Conservation (phyloP, 345 rosid genomes). For the Citrus mangshanensis region DNA sequence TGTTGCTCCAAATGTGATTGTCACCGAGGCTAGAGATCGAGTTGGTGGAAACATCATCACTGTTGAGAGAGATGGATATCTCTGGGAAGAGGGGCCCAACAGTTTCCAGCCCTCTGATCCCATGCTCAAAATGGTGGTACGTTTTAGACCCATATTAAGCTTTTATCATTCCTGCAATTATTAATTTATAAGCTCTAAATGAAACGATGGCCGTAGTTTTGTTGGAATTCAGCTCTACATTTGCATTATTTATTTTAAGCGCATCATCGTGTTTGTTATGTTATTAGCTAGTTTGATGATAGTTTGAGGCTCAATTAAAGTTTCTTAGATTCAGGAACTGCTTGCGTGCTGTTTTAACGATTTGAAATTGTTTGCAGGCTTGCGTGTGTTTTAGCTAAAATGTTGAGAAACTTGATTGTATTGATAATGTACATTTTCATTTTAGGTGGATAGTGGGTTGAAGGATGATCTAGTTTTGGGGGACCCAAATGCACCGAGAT, state of each 20-base stretch:
- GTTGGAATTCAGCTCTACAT: neutral
- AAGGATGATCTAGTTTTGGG: constrained; percentile 90
- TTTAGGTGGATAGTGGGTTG: constrained; percentile 82
- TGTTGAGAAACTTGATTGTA: neutral
- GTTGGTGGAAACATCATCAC: constrained; percentile 88
- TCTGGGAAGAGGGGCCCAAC: constrained; percentile 97
- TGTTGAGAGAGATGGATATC: constrained; percentile 76
- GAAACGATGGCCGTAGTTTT: neutral
- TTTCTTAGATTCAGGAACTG: constrained; percentile 13
- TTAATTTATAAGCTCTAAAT: neutral
- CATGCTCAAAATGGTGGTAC: constrained; percentile 85
- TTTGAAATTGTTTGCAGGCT: neutral
- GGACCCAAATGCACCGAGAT: constrained; percentile 87
- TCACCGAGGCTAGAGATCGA: constrained; percentile 81
- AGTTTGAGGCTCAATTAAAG: constrained; percentile 9
- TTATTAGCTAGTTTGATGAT: constrained; percentile 6
- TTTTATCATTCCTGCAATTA: neutral
- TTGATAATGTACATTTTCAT: neutral
- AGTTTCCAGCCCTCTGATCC: constrained; percentile 97
- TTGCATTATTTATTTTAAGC: neutral
- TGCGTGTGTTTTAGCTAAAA: neutral
- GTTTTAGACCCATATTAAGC: constrained; percentile 1
- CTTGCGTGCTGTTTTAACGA: neutral
- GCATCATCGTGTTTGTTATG: neutral
- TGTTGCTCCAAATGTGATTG: constrained; percentile 62